Evolutionary conservation across 2,329 filamentous ascomycete genomes (phyloP).

Genomic region (Pseudogymnoascus sp.): DNA sequence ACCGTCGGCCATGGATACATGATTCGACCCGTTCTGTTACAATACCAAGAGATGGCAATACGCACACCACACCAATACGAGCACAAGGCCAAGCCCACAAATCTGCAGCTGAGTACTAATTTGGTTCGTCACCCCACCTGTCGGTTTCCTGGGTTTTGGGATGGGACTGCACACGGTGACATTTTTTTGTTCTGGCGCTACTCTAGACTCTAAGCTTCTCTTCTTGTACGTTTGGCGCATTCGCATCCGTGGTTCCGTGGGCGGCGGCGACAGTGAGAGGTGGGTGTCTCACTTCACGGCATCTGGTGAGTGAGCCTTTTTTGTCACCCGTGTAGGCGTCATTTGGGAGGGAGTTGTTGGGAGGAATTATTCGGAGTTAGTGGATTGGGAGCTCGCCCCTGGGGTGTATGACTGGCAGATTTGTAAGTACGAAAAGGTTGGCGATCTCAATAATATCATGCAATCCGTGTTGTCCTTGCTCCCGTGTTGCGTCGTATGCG

Average conservation of each 20-base stretch:
- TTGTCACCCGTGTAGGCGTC: conserved; percentile 6
- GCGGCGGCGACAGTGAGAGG: not conserved
- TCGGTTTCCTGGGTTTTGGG: conserved; percentile 6
- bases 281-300: conserved; percentile 1
- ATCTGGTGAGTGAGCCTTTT: conserved; percentile 8
- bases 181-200: not conserved
- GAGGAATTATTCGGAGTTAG: not conserved
- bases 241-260: not conserved
- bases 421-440: conserved; percentile 9
- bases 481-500: not conserved
- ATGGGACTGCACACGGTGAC: not conserved
- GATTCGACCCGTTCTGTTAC: not conserved
- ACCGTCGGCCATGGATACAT: not conserved
- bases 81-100: not conserved
- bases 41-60: not conserved
- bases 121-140: conserved; percentile 10
- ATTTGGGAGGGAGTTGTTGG: not conserved
- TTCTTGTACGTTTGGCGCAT: not conserved
- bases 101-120: conserved; percentile 10
- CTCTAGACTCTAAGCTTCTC: not conserved
- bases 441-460: conserved; percentile 8
- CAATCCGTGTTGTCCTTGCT: conserved; percentile 1
- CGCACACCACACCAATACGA: not conserved
- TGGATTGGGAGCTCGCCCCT: not conserved
- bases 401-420: not conserved